These are phyloP conservation scores for Dictyophora rubrovolvata DNA, from an alignment of 768 basidiomycete species.

Conservation along the genomic window DNA sequence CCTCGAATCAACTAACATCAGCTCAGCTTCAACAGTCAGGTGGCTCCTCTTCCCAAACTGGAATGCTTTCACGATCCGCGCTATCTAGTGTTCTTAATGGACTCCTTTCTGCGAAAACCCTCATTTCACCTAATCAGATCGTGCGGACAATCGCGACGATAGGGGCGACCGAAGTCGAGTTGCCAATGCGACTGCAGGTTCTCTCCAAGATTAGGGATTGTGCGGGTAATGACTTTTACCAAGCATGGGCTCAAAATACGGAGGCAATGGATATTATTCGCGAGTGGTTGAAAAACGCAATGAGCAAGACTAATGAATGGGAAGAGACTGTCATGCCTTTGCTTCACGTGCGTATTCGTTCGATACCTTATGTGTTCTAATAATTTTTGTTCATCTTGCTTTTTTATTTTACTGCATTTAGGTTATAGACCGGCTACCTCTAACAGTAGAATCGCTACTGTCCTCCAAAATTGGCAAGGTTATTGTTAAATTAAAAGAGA, in stretches of 20 bases:
- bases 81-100: conserved; percentile 46
- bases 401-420: conserved; percentile 18
- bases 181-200: conserved; percentile 58
- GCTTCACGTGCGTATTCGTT: conserved; percentile 57
- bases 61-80: conserved; percentile 28
- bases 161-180: conserved; percentile 55
- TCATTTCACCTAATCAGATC: conserved; percentile 47
- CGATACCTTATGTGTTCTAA: conserved; percentile 8
- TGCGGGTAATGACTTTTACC: conserved; percentile 79
- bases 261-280: conserved; percentile 67
- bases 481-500: conserved; percentile 65
- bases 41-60: conserved; percentile 18
- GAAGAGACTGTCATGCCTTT: conserved; percentile 79
- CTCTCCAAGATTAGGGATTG: conserved; percentile 73
- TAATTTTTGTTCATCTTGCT: not conserved
- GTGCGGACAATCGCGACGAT: conserved; percentile 57
- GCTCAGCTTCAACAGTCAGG: conserved; percentile 5
- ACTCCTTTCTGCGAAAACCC: conserved; percentile 37
- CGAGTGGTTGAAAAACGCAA: conserved; percentile 72
- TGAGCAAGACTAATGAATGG: conserved; percentile 45
- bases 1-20: not conserved
- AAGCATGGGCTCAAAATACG: conserved; percentile 74
- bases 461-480: conserved; percentile 72
- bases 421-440: conserved; percentile 79
- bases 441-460: conserved; percentile 58